Percentiles rank a stretch among this genome's conserved stretches.
Evolutionary conservation across 1,284 basidiomycete genomes (phyloP).

Genomic region (Sanguinoderma infundibulare): DNA sequence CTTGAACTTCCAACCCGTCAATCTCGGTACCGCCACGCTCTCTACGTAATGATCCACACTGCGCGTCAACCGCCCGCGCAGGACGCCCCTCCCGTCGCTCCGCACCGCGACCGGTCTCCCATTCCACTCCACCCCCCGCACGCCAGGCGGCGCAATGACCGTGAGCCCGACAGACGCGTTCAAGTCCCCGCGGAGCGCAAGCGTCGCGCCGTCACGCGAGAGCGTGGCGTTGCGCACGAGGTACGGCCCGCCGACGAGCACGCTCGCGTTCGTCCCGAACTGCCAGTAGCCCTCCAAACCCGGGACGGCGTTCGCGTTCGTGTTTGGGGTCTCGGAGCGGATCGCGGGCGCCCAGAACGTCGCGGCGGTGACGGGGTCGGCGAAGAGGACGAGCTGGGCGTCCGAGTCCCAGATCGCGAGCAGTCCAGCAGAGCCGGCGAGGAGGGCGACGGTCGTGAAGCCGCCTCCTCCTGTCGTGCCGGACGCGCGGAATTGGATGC

Average conservation of each 20-base stretch:
- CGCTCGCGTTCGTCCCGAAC: constrained; percentile 54
- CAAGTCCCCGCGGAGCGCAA: constrained; percentile 53
- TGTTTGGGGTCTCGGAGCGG: constrained; percentile 23
- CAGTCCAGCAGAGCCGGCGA: constrained; percentile 46
- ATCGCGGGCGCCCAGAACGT: constrained; percentile 60
- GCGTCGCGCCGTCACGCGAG: constrained; percentile 33
- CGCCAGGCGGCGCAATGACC: constrained; percentile 54
- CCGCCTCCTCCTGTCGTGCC: constrained; percentile 13
- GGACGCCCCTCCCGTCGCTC: constrained; percentile 23
- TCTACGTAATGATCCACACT: constrained; percentile 15
- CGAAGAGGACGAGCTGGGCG: constrained; percentile 67
- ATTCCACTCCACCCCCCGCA: constrained; percentile 72
- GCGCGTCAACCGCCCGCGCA: constrained; percentile 31
- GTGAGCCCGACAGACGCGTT: constrained; percentile 45
- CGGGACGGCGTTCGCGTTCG: constrained; percentile 8
- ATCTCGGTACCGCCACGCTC: constrained; percentile 37
- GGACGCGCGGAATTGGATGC: constrained; percentile 36
- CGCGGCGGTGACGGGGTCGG: constrained; percentile 63
- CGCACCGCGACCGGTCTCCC: constrained; percentile 51
- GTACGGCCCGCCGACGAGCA: constrained; percentile 58
- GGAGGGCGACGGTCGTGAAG: constrained; percentile 49
- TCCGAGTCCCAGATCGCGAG: constrained; percentile 68
- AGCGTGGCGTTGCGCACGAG: constrained; percentile 57
- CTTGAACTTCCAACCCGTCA: constrained; percentile 69
- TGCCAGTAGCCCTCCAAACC: constrained; percentile 50